phyloP scores from a whole-genome alignment of 2,329 filamentous ascomycete species.

The Neonectria faginata region DNA sequence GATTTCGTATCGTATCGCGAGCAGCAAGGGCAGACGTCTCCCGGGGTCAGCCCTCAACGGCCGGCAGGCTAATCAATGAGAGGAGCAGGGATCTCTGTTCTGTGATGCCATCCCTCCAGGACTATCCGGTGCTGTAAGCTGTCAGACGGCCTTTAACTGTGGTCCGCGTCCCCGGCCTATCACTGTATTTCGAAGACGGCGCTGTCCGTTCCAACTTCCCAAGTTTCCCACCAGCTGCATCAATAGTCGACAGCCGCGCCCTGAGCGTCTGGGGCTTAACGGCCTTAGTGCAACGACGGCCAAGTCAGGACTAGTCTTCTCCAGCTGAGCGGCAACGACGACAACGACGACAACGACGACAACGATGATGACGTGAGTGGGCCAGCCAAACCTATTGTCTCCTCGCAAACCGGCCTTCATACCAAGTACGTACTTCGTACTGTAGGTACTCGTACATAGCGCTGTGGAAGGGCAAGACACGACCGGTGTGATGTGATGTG shows the following conservation, averaged over 20 bases:
- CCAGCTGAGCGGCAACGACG: constrained; percentile 14
- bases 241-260: constrained; percentile 26
- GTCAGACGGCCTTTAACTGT: constrained; percentile 4
- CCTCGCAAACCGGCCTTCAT: constrained; percentile 8
- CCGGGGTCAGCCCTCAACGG: constrained; percentile 21
- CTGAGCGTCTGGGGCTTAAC: constrained; percentile 21
- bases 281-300: constrained; percentile 22
- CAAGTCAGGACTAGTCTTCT: constrained; percentile 9
- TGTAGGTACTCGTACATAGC: neutral
- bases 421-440: neutral
- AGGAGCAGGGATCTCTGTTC: constrained; percentile 17
- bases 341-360: constrained; percentile 5
- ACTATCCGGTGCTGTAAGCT: neutral
- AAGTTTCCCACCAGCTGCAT: constrained; percentile 14
- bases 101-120: constrained; percentile 2
- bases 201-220: neutral
- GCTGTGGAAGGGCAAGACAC: neutral
- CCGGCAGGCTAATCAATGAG: constrained; percentile 3
- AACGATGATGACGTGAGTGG: neutral
- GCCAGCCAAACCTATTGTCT: neutral
- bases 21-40: constrained; percentile 12
- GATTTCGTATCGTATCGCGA: constrained; percentile 18
- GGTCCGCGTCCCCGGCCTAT: constrained; percentile 1
- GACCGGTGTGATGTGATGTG: constrained; percentile 13
- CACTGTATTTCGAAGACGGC: constrained; percentile 10